Base-by-base conservation (phyloP, 441 rosid species). In the Melastoma candidum region DNA sequence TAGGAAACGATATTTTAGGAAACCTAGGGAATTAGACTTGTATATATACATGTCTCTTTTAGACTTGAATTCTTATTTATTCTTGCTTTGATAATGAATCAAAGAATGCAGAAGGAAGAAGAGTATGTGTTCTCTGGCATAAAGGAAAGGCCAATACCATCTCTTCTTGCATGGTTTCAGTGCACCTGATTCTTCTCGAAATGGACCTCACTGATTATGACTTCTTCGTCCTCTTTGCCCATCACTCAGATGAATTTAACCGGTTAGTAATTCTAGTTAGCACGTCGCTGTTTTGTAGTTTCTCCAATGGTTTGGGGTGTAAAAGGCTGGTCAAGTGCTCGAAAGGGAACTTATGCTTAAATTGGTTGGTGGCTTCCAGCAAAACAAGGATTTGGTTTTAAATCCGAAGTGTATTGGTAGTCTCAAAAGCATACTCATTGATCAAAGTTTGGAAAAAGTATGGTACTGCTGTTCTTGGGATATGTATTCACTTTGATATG, bases 191-290 rank as follows among this genome's bases (percentile, higher is more conserved):
- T 59, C 96, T 95, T 57, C 93, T 89, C 48, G 81, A 84, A 65
- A 68, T 96, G 54, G 96, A 89, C 75, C 83, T 86, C 48, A 78
- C 90, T 9, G 75, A 83, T 57, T 70, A 66, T 62, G 90, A 93
- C 51, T 63, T 89, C 48, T 86, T 74, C 78, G 86, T 89, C 88
- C 99, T 93, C 57, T 84, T 93, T 48, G 97, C 99, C 12, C 72
- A 93, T 61, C 97, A 86, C 75, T 81, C 88, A 0, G 96, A 93
- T 67, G 99, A 80, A 74, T 93, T 89, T 69, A 93, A 89, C 64
- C 90, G 97, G 97, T 93, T 66, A 60, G 84, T 70, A 41, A 53
- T 61, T 71, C 61, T 45, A 7, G 44, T 25, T 39, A 22, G 44
- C 39, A 43, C n/a, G 27, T 46, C 10, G 7, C 46, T 22, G 24